Conservation (phyloP, 1,284 basidiomycete genomes). For the Irpex lacteus region DNA sequence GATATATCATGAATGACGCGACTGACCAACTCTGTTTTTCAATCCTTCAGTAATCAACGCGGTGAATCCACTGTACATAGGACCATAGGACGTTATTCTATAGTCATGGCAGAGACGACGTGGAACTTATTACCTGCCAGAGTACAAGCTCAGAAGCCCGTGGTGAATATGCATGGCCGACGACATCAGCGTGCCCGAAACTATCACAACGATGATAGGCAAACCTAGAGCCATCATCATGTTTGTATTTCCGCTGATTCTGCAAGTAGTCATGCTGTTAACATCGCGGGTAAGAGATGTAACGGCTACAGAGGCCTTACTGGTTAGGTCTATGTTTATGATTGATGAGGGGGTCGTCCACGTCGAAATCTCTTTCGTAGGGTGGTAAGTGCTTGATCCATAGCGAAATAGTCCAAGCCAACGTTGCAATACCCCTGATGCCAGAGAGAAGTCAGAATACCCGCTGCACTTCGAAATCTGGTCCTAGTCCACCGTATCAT, state of each 20-base stretch:
- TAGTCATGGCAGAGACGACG: background rate
- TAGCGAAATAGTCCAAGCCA: conserved; percentile 44
- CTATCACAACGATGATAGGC: conserved; percentile 38
- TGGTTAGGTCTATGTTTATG: conserved; percentile 49
- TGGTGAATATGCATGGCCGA: conserved; percentile 57
- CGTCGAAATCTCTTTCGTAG: conserved; percentile 52
- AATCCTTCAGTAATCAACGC: conserved; percentile 50
- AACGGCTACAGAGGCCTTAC: conserved; percentile 29
- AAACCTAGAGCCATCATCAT: conserved; percentile 42
- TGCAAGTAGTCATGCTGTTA: conserved; percentile 20
- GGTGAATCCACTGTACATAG: conserved; percentile 39
- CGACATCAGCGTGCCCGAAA: conserved; percentile 36
- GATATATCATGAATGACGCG: background rate
- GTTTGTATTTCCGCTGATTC: conserved; percentile 48
- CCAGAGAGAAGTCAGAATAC: background rate
- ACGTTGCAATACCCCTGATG: conserved; percentile 42
- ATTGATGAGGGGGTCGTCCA: conserved; percentile 50
- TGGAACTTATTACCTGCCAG: conserved; percentile 39
- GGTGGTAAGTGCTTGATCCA: conserved; percentile 39
- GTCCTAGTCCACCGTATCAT: background rate
- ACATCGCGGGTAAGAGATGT: background rate
- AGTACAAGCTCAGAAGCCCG: conserved; percentile 46
- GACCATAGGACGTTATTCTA: background rate
- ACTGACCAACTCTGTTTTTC: conserved; percentile 59
- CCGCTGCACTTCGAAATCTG: background rate